Evolutionary conservation across 2,329 filamentous ascomycete species (phyloP), one percentile per base, ranked within the genome.

Genomic region (Colletotrichum simmondsii): DNA sequence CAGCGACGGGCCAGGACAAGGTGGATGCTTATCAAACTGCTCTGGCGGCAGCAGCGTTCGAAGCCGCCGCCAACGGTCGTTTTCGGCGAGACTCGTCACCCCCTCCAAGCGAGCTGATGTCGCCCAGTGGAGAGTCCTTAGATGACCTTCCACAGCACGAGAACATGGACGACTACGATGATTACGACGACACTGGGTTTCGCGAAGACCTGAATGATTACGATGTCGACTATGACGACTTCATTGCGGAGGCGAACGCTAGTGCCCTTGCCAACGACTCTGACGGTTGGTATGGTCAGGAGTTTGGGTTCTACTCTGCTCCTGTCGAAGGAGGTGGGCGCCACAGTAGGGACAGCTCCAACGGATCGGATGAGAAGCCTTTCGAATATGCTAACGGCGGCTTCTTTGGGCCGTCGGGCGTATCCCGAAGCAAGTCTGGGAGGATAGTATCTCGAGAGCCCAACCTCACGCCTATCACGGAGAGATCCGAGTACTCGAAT

Each of bases 231-330:
- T 95, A 98, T 76, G 95, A 98, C 77, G 91, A 92, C 37, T 97
- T 98, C 77, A 97, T 99, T 73, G 96, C 95, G 0, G 97, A 95
- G 71, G 97, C 97, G 5, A 99, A 99, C 77, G 95, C 96, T 0
- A 95, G 97, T 80, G 97, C 94, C 1, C 87, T 99, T 8, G 96
- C 97, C 58, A 95, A 95, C 76, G 97, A 99, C 78, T 92, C 92
- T 7, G 96, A 98, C 75, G 96, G 95, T 0, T 97, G 97, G 85
- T 99, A 99, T 79, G 97, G 97, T 0, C 93, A 95, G 76, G 97
- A 99, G 80, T 99, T 99, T 79, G 95, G 95, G 0, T 99, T 99
- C 81, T 99, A 98, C 81, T 95, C 95, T 1, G 86, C 87, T 1
- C 89, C 90, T 0, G 76, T 83, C 5, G 80, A 80, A 12, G 80